Base-by-base conservation (phyloP, 306 rosid species). In the Acacia confusa region DNA sequence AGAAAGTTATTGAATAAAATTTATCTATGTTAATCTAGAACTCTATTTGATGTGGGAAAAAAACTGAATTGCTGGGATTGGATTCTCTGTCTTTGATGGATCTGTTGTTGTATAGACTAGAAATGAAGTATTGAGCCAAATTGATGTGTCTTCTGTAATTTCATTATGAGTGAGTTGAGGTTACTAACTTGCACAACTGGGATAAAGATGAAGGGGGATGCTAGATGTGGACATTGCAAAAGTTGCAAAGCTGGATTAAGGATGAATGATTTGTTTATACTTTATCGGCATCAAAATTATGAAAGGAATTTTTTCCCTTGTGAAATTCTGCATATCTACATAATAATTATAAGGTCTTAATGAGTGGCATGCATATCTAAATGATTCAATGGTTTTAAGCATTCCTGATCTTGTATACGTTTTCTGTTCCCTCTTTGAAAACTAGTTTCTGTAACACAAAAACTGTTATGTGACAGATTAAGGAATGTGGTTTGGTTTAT, bases 111-210 rank as follows among this genome's bases (percentile, higher is more conserved):
- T 66, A 80, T 63, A n/a, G 34, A 28, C 28, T 36, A 72, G 63
- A 72, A 79, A 38, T 4, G 44, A 70, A 79, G 30, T 52, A 52
- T 52, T n/a, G 70, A 68, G 43, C 38, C 32, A 70, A 38, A 78
- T 53, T 9, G 28, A 50, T 30, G 4, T 6, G 16, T 43, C 40
- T 64, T 16, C 43, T 64, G 43, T 64, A 64, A 48, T 14, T 53
- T 64, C 30, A n/a, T 36, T 1, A 72, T 25, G 43, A 50, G 45
- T 25, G 74, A 30, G 4, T 5, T 55, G 77, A 50, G 45, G 24
- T 50, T 48, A 48, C 76, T 12, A 44, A 25, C 52, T 58, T 53
- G 20, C 45, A 72, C 41, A n/a, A 30, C n/a, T 34, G 66, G 64
- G 50, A 47, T 45, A 30, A 72, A 14, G 61, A 72, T 72, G 53